These are phyloP conservation scores for Aspergillus sp. DNA, from an alignment of 2,329 filamentous ascomycete genomes.

Conservation along the genomic window DNA sequence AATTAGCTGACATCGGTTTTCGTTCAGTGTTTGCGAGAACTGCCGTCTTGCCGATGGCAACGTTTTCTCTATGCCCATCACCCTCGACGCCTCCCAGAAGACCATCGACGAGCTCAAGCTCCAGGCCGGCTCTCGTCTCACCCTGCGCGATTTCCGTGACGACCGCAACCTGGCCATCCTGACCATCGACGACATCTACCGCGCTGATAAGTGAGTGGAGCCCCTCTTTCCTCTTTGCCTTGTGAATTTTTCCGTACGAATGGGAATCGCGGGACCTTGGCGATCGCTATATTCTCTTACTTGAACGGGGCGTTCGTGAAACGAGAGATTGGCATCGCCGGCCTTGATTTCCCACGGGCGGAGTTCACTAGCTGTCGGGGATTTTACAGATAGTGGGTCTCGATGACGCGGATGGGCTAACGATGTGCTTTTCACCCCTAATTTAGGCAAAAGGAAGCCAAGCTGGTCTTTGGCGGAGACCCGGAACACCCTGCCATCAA, in stretches of 20 bases:
- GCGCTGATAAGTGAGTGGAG: constrained; percentile 79
- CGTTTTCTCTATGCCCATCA: constrained; percentile 97
- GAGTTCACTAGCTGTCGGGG: constrained; percentile 1
- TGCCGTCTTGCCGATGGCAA: constrained; percentile 84
- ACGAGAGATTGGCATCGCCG: constrained; percentile 1
- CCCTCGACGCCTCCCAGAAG: constrained; percentile 77
- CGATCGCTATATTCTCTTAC: constrained; percentile 3
- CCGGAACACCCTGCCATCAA: constrained; percentile 89
- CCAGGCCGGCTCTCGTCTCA: constrained; percentile 78
- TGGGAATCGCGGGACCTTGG: constrained; percentile 1
- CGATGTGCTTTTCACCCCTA: constrained; percentile 12
- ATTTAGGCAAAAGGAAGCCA: constrained; percentile 77
- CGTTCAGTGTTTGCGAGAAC: constrained; percentile 76
- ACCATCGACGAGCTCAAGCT: constrained; percentile 74
- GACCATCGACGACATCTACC: constrained; percentile 93
- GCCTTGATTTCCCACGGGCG: constrained; percentile 1
- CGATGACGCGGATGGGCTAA: constrained; percentile 32
- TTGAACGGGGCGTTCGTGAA: background rate
- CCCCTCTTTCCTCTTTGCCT: background rate
- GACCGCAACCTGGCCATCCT: constrained; percentile 95
- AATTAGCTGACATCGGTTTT: constrained; percentile 17
- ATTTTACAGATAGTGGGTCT: constrained; percentile 23
- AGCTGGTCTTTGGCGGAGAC: constrained; percentile 91
- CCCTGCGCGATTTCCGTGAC: constrained; percentile 92
- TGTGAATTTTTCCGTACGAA: background rate